Percentiles rank a stretch among this genome's conserved stretches.
phyloP scores from a whole-genome alignment of 331 rosid genomes.

The Stylosanthes scabra region DNA sequence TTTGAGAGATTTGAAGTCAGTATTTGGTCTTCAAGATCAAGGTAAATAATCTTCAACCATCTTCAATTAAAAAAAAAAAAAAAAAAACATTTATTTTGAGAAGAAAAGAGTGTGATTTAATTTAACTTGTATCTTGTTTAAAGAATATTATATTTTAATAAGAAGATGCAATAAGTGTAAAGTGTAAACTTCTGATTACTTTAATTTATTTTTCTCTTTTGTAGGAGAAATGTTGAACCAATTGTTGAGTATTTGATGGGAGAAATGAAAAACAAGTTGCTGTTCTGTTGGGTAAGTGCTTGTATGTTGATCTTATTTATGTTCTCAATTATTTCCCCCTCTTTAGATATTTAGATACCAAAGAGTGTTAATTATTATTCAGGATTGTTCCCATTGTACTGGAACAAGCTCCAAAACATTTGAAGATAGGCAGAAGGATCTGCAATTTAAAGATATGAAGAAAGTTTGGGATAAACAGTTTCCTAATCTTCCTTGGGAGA shows the following conservation, averaged over 20 bases:
- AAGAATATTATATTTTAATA: not conserved
- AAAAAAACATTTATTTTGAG: no score
- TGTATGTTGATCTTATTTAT: constrained; percentile 8
- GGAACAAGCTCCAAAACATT: constrained; percentile 55
- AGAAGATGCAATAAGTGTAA: not conserved
- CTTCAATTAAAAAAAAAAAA: not conserved
- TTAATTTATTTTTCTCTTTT: not conserved
- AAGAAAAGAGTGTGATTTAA: no score
- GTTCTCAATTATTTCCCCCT: not conserved
- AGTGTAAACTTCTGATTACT: not conserved
- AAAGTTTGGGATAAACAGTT: constrained; percentile 74
- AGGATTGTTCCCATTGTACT: constrained; percentile 72
- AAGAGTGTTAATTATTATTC: constrained; percentile 18
- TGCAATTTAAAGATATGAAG: constrained; percentile 76
- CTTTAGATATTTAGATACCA: no score
- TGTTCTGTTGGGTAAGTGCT: constrained; percentile 85
- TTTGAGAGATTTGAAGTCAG: constrained; percentile 86
- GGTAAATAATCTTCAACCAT: constrained; percentile 50
- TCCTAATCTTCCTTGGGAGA: constrained; percentile 76
- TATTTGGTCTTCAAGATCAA: constrained; percentile 77
- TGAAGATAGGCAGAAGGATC: constrained; percentile 57
- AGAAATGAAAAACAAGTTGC: constrained; percentile 60
- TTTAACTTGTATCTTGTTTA: not conserved
- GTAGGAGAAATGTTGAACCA: constrained; percentile 59
- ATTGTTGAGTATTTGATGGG: constrained; percentile 63